Conservation (phyloP, 148 eudicot species). For the Rhododendron williamsianum region DNA sequence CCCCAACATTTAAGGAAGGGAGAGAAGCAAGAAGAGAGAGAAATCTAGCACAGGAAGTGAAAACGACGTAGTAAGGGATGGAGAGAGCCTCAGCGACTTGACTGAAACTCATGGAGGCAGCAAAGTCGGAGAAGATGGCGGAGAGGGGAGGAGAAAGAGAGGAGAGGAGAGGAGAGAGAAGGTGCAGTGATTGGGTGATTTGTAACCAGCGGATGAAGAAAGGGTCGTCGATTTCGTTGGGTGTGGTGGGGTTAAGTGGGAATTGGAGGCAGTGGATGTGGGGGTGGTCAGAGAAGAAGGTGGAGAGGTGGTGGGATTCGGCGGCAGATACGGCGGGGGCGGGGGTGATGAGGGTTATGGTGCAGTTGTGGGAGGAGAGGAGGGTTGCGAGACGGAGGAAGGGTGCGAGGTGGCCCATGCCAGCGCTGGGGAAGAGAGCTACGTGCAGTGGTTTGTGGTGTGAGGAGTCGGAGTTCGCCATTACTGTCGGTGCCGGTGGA, state of each 20-base stretch:
- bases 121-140: slow-evolving; percentile 34
- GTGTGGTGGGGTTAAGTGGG: slow-evolving; percentile 9
- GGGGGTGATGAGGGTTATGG: slow-evolving; percentile 28
- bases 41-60: slow-evolving; percentile 41
- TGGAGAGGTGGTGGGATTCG: slow-evolving; percentile 29
- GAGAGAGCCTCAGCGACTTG: slow-evolving; percentile 12
- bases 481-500: too few relatives aligned
- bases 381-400: slow-evolving; percentile 54
- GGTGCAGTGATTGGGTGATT: not conserved
- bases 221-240: slow-evolving; percentile 22
- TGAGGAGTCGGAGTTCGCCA: too few relatives aligned
- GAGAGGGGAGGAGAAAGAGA: slow-evolving; percentile 35
- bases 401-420: slow-evolving; percentile 69
- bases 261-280: slow-evolving; percentile 22
- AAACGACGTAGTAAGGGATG: slow-evolving; percentile 23
- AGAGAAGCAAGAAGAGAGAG: slow-evolving; percentile 24
- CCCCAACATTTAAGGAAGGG: slow-evolving; percentile 16
- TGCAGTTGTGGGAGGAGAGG: slow-evolving; percentile 27
- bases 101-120: slow-evolving; percentile 13
- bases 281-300: slow-evolving; percentile 24
- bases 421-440: slow-evolving; percentile 10
- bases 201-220: slow-evolving; percentile 12
- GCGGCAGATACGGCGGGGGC: slow-evolving; percentile 40
- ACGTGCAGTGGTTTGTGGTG: not conserved
- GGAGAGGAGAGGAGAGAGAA: not conserved